Base-by-base conservation (phyloP, 1,139 yeast genomes). In the Pichia norvegensis region DNA sequence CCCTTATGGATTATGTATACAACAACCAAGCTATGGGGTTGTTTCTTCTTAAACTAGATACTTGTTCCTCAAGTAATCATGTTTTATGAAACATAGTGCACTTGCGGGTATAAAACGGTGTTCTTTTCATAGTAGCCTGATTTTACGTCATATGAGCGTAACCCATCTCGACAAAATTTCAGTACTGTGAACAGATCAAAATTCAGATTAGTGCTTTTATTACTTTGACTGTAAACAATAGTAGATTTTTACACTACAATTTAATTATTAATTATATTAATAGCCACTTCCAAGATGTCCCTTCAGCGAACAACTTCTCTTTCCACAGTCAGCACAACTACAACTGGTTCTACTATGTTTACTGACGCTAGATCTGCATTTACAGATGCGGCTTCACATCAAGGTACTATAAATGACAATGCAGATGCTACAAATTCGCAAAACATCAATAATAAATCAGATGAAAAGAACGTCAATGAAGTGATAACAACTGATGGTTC, bases 341-440 rank as follows among this genome's bases (percentile, higher is more conserved):
- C 52, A 3, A 35, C 37, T 13, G 51, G 51, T 10, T 48, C 53
- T 31, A 43, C 56, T 10, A 43, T 44, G 20, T 52, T 45, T 39
- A 35, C 42, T 16, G 56, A 52, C 33, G 55, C 56, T 22, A 33
- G 41, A 13, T 50, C 54, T 11, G 37, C 38, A 13, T 38, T 48
- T 8, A 38, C 46, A 19, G 49, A 46, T 19, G 48, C 51, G 11
- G 21, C 9, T 13, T n/a, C 40, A 3, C 17, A 11, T 14, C 13
- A 19, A 6, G 20, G 16, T 8, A 5, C 8, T 6, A 22, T 37
- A 41, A 17, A 31, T 2, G 20, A 14, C 21, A n/a, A 9, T 11
- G 25, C n/a, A 16, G 38, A 31, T 6, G 31, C 10, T 11, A 17
- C 22, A 4, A 31, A 37, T 14, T 23, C 3, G 10, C 13, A 16